Percentiles rank a stretch among this genome's conserved stretches.
These are phyloP conservation scores for Dactylellina drechsleri DNA, from an alignment of 2,329 filamentous ascomycete genomes.

Conservation along the genomic window DNA sequence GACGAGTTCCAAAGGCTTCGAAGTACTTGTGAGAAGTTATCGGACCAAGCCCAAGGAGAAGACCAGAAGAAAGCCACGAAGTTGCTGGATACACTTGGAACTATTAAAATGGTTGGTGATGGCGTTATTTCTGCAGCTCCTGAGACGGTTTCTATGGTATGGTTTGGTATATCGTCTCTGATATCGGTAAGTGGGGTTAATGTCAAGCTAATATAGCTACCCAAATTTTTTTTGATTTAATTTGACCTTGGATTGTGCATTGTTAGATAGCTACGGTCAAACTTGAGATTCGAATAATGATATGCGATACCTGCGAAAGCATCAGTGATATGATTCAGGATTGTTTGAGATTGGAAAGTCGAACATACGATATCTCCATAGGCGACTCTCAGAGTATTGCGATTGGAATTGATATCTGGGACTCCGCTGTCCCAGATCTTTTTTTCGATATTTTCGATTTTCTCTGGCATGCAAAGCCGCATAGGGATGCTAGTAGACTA, in stretches of 20 bases:
- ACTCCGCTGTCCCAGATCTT: constrained; percentile 25
- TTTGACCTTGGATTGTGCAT: too few relatives aligned
- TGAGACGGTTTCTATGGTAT: constrained; percentile 47
- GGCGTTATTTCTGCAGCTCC: constrained; percentile 29
- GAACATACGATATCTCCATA: too few relatives aligned
- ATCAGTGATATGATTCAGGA: constrained; percentile 37
- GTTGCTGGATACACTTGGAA: constrained; percentile 25
- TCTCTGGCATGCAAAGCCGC: constrained; percentile 38
- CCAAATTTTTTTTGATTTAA: too few relatives aligned
- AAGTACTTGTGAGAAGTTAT: too few relatives aligned
- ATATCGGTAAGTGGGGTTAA: constrained; percentile 34
- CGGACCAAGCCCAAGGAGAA: too few relatives aligned
- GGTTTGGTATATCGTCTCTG: constrained; percentile 39
- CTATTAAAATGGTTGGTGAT: constrained; percentile 27
- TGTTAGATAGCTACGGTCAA: constrained; percentile 30
- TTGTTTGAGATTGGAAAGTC: constrained; percentile 32
- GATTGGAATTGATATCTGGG: constrained; percentile 49
- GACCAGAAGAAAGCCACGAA: constrained; percentile 1
- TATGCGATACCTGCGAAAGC: constrained; percentile 41
- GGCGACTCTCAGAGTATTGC: too few relatives aligned
- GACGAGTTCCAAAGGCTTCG: too few relatives aligned
- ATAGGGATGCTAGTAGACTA: constrained; percentile 24
- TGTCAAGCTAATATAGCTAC: too few relatives aligned
- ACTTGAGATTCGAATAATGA: constrained; percentile 34
- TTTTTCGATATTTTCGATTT: constrained; percentile 31